Evolutionary conservation across 768 basidiomycete species (phyloP), one percentile per base, ranked within the genome.

Genomic region (Phaeotremella fagi): DNA sequence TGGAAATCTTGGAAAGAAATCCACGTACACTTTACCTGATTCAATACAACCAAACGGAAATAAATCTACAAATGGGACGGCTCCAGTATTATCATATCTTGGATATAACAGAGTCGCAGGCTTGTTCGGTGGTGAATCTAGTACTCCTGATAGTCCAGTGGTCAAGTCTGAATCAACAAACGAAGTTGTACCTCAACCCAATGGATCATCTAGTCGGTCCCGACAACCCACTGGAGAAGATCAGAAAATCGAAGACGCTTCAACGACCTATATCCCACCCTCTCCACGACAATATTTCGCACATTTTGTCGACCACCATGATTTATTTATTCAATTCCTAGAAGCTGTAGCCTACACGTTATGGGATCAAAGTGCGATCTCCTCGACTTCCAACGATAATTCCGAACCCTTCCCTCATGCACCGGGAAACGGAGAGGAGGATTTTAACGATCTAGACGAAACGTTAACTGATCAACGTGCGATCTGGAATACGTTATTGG

Each of bases 401-500:
- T n/a, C n/a, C n/a, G n/a, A n/a, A n/a, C n/a, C n/a, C n/a, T n/a
- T n/a, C n/a, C 27, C 35, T 26, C 26, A n/a, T 3, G 0, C 44
- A 45, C 63, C 50, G 54, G 46, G 35, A 23, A 20, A 51, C 12
- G 24, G 48, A 15, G 61, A 61, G 6, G n/a, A 31, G 6, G 27
- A 57, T 4, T n/a, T n/a, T n/a, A n/a, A n/a, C n/a, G n/a, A n/a
- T n/a, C 36, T 48, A 5, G 58, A 60, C 42, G 48, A 57, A 14
- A 35, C 20, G 4, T 14, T 73, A 7, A 52, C 57, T 3, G 88
- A 92, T 66, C 89, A 90, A 64, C 79, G 81, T 7, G 85, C 90
- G 0, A 84, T 97, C 2, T 97, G 92, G 92, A 95, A 94, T 75
- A 97, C 92, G 9, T 78, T 98, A 2, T 77, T 98, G 54, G 94